Percentiles rank a stretch among this genome's conserved stretches.
Evolutionary conservation across 345 rosid species (phyloP).

Genomic region (Theobroma cacao): DNA sequence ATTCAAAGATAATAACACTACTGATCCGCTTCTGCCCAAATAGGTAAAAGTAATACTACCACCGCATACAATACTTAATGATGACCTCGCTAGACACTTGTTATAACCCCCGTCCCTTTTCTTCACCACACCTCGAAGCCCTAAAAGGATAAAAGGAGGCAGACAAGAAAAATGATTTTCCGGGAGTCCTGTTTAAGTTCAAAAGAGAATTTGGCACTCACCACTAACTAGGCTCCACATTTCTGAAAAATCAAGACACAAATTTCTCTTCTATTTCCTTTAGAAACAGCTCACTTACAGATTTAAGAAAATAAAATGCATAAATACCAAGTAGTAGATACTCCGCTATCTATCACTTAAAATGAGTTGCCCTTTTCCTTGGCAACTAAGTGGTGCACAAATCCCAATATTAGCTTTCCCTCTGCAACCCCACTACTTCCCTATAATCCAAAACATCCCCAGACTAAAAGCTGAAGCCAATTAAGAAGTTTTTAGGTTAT

Average conservation of each 20-base stretch:
- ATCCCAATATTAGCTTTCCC: background rate
- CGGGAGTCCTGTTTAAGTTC: background rate
- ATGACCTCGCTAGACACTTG: background rate
- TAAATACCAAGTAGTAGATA: background rate
- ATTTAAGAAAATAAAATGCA: background rate
- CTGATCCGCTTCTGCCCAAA: background rate
- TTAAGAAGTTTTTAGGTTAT: background rate
- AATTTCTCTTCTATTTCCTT: background rate
- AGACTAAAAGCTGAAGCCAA: background rate
- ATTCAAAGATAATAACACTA: background rate
- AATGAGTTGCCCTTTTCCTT: background rate
- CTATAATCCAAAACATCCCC: background rate
- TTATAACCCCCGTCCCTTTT: background rate
- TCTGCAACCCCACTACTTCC: background rate
- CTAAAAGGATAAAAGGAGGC: background rate
- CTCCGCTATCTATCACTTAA: background rate
- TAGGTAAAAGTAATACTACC: background rate
- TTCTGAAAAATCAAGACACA: background rate
- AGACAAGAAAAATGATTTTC: conserved; percentile 2
- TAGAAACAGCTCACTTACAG: background rate
- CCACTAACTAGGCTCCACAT: background rate
- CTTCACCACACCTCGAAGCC: background rate
- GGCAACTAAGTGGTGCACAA: background rate
- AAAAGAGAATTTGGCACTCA: background rate
- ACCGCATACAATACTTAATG: background rate